phyloP scores from a whole-genome alignment of 179 eudicot species.

The Beta macrorhiza region DNA sequence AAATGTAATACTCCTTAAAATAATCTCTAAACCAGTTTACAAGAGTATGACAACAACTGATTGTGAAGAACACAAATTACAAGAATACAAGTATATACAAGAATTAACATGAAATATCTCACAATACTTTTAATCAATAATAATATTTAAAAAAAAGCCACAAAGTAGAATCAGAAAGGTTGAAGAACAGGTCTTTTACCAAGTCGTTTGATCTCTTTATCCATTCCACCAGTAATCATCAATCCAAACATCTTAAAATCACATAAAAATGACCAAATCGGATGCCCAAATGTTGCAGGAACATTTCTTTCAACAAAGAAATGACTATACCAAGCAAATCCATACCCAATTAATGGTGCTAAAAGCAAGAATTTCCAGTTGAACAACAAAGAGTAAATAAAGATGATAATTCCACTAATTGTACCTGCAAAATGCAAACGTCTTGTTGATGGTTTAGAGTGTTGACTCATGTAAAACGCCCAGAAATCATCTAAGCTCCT shows the following conservation, averaged over 20 bases:
- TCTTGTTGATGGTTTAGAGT: conserved; percentile 80
- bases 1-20: no score
- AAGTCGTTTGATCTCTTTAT: conserved; percentile 71
- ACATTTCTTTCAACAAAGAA: conserved; percentile 73
- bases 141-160: background rate
- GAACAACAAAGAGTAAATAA: conserved; percentile 50
- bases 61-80: no score
- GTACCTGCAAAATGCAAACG: conserved; percentile 80
- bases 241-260: conserved; percentile 90
- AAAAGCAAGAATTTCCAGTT: conserved; percentile 56
- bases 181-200: conserved; percentile 71
- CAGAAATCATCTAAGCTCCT: conserved; percentile 84
- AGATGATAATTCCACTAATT: conserved; percentile 45
- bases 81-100: no score
- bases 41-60: no score
- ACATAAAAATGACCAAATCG: conserved; percentile 78
- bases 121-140: background rate
- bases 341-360: conserved; percentile 75
- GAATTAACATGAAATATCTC: background rate
- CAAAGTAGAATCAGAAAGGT: conserved; percentile 30
- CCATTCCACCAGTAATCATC: conserved; percentile 78
- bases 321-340: conserved; percentile 84
- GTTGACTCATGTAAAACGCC: conserved; percentile 80
- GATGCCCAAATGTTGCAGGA: conserved; percentile 85
- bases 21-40: no score